phyloP scores from a whole-genome alignment of 208 protist species.

The Trypanosomatidae sp. region DNA sequence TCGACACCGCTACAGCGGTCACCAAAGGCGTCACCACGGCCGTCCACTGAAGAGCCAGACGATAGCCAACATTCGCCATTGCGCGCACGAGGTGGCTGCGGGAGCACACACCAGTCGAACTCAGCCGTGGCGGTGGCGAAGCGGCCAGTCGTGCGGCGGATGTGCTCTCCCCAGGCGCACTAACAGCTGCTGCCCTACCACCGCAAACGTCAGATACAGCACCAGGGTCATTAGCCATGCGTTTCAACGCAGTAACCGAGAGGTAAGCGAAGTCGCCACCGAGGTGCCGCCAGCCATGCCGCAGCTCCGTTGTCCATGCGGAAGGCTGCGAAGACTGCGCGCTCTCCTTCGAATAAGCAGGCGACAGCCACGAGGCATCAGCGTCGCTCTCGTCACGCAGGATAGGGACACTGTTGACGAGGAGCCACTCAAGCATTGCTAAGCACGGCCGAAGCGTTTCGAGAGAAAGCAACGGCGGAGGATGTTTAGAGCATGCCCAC shows the following conservation, averaged over 20 bases:
- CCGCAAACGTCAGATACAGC: not conserved
- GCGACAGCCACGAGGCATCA: not conserved
- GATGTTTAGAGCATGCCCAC: not conserved
- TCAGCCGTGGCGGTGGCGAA: not conserved
- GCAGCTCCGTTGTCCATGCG: slow-evolving; percentile 9
- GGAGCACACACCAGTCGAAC: too few relatives aligned
- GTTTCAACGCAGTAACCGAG: not conserved
- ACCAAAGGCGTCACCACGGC: slow-evolving; percentile 3
- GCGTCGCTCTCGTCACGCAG: not conserved
- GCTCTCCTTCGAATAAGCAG: too few relatives aligned
- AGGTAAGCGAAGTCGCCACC: not conserved
- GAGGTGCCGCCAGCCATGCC: not conserved
- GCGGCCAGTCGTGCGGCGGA: not conserved
- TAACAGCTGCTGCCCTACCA: too few relatives aligned
- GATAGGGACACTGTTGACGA: slow-evolving; percentile 8
- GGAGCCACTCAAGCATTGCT: slow-evolving; percentile 15
- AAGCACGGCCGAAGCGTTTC: not conserved
- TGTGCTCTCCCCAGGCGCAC: not conserved
- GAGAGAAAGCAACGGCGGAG: not conserved
- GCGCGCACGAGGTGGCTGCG: slow-evolving; percentile 1
- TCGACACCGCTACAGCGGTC: not conserved
- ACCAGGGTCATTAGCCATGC: not conserved
- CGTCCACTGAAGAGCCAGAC: slow-evolving; percentile 8
- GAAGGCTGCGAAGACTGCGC: not conserved
- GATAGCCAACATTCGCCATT: slow-evolving; percentile 10